These are phyloP conservation scores for Fraxinus quadrangulata DNA, from an alignment of 257 asterid species.

Conservation along the genomic window DNA sequence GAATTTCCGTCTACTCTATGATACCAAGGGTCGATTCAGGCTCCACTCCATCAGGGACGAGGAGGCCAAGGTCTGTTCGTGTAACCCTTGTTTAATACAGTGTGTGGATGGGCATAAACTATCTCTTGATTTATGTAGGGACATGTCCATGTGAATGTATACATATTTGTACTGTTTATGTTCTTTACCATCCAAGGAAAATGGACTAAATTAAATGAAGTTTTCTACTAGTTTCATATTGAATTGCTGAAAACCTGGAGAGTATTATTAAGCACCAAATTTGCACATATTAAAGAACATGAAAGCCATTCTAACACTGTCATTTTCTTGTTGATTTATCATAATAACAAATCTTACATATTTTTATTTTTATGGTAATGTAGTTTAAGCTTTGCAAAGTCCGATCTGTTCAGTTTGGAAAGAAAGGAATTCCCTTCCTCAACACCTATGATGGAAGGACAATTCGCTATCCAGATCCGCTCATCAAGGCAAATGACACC, in stretches of 20 bases:
- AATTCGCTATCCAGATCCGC: slow-evolving; percentile 42
- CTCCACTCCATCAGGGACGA: slow-evolving; percentile 37
- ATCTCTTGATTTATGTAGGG: background rate
- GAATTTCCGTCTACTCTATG: slow-evolving; percentile 35
- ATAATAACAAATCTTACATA: background rate
- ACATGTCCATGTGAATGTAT: background rate
- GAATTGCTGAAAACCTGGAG: background rate
- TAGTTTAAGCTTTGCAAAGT: slow-evolving; percentile 46
- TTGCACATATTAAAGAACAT: background rate
- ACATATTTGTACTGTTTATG: background rate
- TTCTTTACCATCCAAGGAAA: background rate
- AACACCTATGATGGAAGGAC: slow-evolving; percentile 43
- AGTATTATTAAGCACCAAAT: background rate
- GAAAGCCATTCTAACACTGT: background rate
- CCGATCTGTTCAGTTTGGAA: slow-evolving; percentile 36
- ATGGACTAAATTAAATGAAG: background rate
- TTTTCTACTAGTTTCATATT: background rate
- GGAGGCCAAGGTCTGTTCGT: slow-evolving; percentile 33
- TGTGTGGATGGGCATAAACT: background rate
- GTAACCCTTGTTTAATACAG: background rate
- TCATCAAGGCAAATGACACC: slow-evolving; percentile 43
- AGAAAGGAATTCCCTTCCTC: slow-evolving; percentile 37
- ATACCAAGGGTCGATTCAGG: slow-evolving; percentile 38
- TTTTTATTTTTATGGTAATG: background rate
- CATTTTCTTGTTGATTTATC: background rate